Evolutionary conservation across 2,329 filamentous ascomycete genomes (phyloP).

Genomic region (Cadophora sp.): DNA sequence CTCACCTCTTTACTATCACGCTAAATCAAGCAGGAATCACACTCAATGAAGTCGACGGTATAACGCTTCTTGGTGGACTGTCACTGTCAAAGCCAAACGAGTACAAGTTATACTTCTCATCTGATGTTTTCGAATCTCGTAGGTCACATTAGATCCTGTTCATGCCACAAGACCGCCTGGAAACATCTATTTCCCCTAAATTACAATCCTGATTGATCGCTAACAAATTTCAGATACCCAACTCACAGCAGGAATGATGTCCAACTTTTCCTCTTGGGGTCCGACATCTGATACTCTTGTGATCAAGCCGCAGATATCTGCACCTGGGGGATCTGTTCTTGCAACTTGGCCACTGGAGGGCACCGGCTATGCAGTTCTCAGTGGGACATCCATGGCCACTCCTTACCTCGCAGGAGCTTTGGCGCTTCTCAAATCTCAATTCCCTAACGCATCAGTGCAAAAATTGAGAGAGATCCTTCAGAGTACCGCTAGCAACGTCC

Average conservation of each 20-base stretch:
- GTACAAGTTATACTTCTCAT: not conserved
- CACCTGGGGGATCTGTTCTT: conserved; percentile 47
- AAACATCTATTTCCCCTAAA: not conserved
- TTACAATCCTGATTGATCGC: not conserved
- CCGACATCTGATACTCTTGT: conserved; percentile 27
- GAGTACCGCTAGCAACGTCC: conserved; percentile 42
- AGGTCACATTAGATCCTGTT: not conserved
- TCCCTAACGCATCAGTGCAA: conserved; percentile 39
- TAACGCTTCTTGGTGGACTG: conserved; percentile 9
- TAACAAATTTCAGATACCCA: not conserved
- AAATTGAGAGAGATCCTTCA: conserved; percentile 46
- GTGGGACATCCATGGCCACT: conserved; percentile 49
- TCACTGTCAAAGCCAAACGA: conserved; percentile 8
- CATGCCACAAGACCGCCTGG: not conserved
- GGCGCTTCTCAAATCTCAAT: conserved; percentile 47
- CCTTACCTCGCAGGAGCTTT: conserved; percentile 47
- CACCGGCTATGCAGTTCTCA: conserved; percentile 46
- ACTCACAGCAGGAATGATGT: conserved; percentile 30
- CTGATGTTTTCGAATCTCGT: conserved; percentile 5
- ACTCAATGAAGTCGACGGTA: not conserved
- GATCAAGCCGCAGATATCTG: conserved; percentile 35
- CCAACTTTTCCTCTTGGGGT: conserved; percentile 36
- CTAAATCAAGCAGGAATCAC: not conserved
- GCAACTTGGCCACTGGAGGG: conserved; percentile 47
- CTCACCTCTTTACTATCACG: not conserved